Conservation (phyloP, 2,329 filamentous ascomycete species). For the Gnomoniopsis sp. region DNA sequence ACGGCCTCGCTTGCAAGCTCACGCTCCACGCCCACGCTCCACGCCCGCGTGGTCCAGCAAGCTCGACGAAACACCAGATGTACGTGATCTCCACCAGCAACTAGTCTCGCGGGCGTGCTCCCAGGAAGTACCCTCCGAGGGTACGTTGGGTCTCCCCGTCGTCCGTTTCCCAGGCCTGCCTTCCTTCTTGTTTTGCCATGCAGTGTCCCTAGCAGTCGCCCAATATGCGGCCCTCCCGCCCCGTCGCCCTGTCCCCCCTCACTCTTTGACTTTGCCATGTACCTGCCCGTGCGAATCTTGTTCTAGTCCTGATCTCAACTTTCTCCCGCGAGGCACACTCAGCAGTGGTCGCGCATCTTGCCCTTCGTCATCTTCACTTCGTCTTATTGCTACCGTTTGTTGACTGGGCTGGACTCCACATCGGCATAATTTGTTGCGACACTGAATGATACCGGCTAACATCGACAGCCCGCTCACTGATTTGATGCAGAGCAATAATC, state of each 20-base stretch:
- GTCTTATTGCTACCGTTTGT: slow-evolving; percentile 16
- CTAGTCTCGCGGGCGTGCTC: slow-evolving; percentile 2
- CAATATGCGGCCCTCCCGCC: slow-evolving; percentile 19
- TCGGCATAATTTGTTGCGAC: background rate
- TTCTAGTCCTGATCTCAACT: background rate
- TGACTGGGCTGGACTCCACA: slow-evolving; percentile 1
- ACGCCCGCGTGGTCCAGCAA: slow-evolving; percentile 27
- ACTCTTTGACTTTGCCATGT: background rate
- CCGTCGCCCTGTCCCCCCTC: slow-evolving; percentile 16
- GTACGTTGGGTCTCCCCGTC: slow-evolving; percentile 3
- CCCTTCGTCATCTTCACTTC: slow-evolving; percentile 3
- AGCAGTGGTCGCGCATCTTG: slow-evolving; percentile 10
- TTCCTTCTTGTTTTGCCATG: slow-evolving; percentile 22
- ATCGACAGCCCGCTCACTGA: background rate
- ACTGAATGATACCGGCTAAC: slow-evolving; percentile 1
- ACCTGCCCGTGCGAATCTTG: background rate
- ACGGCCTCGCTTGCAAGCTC: background rate
- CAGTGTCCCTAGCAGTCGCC: slow-evolving; percentile 16
- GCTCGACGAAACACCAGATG: slow-evolving; percentile 39
- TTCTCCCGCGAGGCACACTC: background rate
- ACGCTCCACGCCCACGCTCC: slow-evolving; percentile 13
- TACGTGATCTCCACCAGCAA: slow-evolving; percentile 35
- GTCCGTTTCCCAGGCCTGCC: slow-evolving; percentile 26
- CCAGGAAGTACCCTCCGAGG: slow-evolving; percentile 26
- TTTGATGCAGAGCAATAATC: background rate